These are phyloP conservation scores for Podospora bellae-mahoneyi DNA, from an alignment of 495 filamentous ascomycete genomes.

Conservation along the genomic window DNA sequence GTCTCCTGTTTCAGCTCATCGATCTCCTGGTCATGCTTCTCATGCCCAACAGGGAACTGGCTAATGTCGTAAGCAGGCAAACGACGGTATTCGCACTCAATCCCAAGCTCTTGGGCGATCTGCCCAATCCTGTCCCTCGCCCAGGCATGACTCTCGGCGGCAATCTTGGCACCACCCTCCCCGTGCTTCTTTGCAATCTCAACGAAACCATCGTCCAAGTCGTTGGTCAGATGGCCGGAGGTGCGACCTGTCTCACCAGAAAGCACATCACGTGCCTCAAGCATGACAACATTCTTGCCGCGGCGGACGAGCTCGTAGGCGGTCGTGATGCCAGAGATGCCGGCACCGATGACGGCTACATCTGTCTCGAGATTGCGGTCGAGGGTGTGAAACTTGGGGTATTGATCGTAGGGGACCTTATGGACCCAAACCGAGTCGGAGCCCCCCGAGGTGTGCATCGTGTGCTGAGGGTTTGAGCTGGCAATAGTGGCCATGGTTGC, in stretches of 20 bases:
- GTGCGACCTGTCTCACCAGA: conserved; percentile 55
- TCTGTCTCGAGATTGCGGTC: conserved; percentile 39
- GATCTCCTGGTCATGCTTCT: conserved; percentile 42
- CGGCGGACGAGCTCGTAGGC: conserved; percentile 54
- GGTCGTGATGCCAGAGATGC: conserved; percentile 52
- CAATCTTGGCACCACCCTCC: conserved; percentile 42
- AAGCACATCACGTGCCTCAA: conserved; percentile 53
- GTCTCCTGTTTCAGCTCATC: conserved; percentile 39
- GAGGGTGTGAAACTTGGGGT: conserved; percentile 47
- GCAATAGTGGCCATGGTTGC: conserved; percentile 11
- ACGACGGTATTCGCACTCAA: conserved; percentile 55
- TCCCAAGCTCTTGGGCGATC: conserved; percentile 43
- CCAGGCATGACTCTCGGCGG: conserved; percentile 55
- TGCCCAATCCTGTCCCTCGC: conserved; percentile 50
- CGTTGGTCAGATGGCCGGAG: conserved; percentile 52
- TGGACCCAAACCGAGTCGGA: conserved; percentile 53
- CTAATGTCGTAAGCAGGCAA: conserved; percentile 47
- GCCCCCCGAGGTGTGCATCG: conserved; percentile 48
- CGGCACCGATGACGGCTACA: conserved; percentile 52
- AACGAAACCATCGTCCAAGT: conserved; percentile 50
- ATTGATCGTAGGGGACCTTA: conserved; percentile 45
- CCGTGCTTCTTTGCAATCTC: conserved; percentile 53
- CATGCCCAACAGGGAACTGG: conserved; percentile 31
- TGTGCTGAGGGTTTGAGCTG: conserved; percentile 28
- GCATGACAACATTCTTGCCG: conserved; percentile 47